A percentile compares a stretch with the other conserved stretches of the same genome.
Evolutionary conservation across 176 grass and related monocot species (phyloP).

Genomic region (Oryza coarctata): DNA sequence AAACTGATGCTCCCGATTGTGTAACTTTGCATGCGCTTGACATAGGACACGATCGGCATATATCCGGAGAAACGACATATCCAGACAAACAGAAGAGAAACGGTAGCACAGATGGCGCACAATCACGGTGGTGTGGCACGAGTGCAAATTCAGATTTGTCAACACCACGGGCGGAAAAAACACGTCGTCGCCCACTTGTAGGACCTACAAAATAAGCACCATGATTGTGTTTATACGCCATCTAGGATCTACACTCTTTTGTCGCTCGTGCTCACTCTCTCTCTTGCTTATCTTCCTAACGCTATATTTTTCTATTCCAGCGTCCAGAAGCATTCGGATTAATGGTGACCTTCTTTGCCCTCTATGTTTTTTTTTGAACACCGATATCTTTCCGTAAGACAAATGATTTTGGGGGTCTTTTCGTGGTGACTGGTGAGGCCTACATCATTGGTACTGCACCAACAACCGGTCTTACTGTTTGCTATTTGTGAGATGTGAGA

Average conservation of each 20-base stretch:
- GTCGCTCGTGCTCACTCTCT: not conserved
- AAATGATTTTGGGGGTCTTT: not conserved
- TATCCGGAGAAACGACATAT: not conserved
- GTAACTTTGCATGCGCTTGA: too few species aligned
- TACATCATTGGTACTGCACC: constrained; percentile 8
- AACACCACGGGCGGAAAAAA: not conserved
- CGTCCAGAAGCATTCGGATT: not conserved
- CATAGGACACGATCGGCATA: not conserved
- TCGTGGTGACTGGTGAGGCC: not conserved
- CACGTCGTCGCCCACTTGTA: not conserved
- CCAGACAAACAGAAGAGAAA: not conserved
- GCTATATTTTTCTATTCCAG: not conserved
- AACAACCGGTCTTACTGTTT: constrained; percentile 21
- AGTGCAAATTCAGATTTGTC: not conserved
- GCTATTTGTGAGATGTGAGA: not conserved
- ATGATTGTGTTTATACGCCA: constrained; percentile 1
- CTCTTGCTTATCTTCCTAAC: not conserved
- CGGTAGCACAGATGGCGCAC: not conserved
- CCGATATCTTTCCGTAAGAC: not conserved
- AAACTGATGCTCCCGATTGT: too few species aligned
- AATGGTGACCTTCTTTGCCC: constrained; percentile 29
- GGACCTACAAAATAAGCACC: not conserved
- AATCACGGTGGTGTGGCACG: not conserved
- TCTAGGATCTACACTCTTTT: constrained; percentile 25
- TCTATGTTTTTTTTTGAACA: not conserved